These are phyloP conservation scores for Fomitopsis pulvina DNA, from an alignment of 768 basidiomycete species.

Conservation along the genomic window DNA sequence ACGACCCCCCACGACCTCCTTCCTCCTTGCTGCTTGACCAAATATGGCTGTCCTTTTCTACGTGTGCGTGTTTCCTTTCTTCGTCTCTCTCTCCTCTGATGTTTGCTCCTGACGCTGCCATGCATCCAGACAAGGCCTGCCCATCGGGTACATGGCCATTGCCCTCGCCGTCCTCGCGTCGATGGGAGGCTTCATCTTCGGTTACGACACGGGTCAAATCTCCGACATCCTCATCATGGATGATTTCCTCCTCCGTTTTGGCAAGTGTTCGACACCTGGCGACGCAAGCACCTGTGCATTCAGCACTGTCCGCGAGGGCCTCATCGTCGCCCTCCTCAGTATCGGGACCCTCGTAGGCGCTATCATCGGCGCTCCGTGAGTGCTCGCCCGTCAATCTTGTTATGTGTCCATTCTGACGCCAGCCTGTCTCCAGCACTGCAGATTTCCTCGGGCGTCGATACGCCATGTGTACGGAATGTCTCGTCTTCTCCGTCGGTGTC, in stretches of 20 bases:
- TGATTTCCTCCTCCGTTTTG: slow-evolving; percentile 63
- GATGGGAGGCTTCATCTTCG: slow-evolving; percentile 47
- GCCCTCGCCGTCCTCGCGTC: slow-evolving; percentile 61
- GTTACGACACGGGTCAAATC: slow-evolving; percentile 72
- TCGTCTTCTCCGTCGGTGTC: slow-evolving; percentile 53
- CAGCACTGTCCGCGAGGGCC: slow-evolving; percentile 47
- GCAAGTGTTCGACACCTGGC: slow-evolving; percentile 35
- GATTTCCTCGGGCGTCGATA: slow-evolving; percentile 60
- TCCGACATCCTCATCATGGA: slow-evolving; percentile 70
- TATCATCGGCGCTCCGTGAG: slow-evolving; percentile 54
- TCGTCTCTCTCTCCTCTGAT: background rate
- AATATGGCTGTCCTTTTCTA: slow-evolving; percentile 24
- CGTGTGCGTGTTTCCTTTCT: slow-evolving; percentile 14
- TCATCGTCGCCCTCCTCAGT: slow-evolving; percentile 65
- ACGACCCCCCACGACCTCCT: background rate
- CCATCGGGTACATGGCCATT: slow-evolving; percentile 57
- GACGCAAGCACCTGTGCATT: slow-evolving; percentile 43
- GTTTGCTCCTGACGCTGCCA: background rate
- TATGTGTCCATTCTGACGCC: slow-evolving; percentile 1
- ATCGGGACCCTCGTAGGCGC: slow-evolving; percentile 66
- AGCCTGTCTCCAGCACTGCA: slow-evolving; percentile 35
- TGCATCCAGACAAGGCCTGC: slow-evolving; percentile 43
- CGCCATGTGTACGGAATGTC: slow-evolving; percentile 59
- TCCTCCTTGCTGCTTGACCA: background rate
- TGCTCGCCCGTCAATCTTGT: slow-evolving; percentile 9